These are phyloP conservation scores for Trametes gibbosa DNA, from an alignment of 768 basidiomycete species.

Conservation along the genomic window DNA sequence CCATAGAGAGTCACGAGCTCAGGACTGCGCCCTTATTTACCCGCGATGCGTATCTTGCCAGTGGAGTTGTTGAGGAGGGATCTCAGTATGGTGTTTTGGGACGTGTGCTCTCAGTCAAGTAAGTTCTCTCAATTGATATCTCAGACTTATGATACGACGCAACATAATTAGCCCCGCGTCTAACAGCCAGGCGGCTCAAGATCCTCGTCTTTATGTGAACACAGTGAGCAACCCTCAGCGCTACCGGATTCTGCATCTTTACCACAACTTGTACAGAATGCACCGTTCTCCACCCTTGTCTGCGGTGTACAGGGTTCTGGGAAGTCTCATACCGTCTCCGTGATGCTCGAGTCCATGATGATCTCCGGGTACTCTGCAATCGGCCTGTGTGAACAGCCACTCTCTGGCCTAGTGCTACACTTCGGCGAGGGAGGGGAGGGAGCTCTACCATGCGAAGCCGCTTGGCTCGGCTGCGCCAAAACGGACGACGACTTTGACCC, in stretches of 20 bases:
- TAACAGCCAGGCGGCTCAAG: slow-evolving; percentile 33
- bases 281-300: slow-evolving; percentile 69
- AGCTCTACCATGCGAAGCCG: slow-evolving; percentile 64
- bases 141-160: not conserved
- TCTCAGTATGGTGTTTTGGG: slow-evolving; percentile 68
- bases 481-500: slow-evolving; percentile 31
- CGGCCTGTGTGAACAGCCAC: slow-evolving; percentile 50
- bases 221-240: slow-evolving; percentile 41
- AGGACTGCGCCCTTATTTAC: slow-evolving; percentile 31
- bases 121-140: not conserved
- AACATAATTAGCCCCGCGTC: slow-evolving; percentile 25
- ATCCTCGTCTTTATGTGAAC: slow-evolving; percentile 63
- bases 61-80: slow-evolving; percentile 23
- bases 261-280: slow-evolving; percentile 43
- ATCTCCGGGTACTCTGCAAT: slow-evolving; percentile 48
- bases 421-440: slow-evolving; percentile 63
- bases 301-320: slow-evolving; percentile 79
- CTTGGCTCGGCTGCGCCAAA: slow-evolving; percentile 38
- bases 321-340: slow-evolving; percentile 70
- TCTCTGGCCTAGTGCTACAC: slow-evolving; percentile 65
- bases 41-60: slow-evolving; percentile 25
- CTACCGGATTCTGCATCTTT: not conserved
- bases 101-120: slow-evolving; percentile 7
- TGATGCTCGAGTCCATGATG: slow-evolving; percentile 68
- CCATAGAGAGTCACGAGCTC: slow-evolving; percentile 23